Evolutionary conservation across 2,329 filamentous ascomycete species (phyloP).

Genomic region (Colletotrichum incanum): DNA sequence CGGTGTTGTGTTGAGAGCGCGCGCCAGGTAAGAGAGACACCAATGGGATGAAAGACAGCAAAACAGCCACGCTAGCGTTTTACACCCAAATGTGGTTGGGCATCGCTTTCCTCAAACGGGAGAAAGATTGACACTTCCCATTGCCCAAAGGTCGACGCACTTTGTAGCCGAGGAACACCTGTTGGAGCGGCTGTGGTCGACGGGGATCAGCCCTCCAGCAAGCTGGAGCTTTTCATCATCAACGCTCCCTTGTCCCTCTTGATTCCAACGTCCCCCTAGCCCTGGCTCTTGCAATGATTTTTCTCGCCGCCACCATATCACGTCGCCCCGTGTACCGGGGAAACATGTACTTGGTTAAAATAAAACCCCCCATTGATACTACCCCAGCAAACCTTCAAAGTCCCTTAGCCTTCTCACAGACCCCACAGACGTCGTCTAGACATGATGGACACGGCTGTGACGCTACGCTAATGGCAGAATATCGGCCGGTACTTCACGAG

Average conservation of each 20-base stretch:
- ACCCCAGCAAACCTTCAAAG: slow-evolving; percentile 19
- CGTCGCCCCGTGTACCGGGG: background rate
- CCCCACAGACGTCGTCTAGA: slow-evolving; percentile 20
- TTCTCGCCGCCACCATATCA: background rate
- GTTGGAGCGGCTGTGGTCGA: slow-evolving; percentile 38
- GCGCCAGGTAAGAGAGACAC: background rate
- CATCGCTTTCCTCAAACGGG: slow-evolving; percentile 5
- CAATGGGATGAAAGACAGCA: background rate
- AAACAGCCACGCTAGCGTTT: slow-evolving; percentile 3
- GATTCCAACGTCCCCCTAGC: background rate
- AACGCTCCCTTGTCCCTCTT: slow-evolving; percentile 4
- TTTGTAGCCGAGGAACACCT: slow-evolving; percentile 5
- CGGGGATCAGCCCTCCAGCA: slow-evolving; percentile 16
- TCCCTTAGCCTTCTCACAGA: background rate
- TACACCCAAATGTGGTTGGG: background rate
- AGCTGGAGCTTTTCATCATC: slow-evolving; percentile 7
- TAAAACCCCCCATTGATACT: slow-evolving; percentile 10
- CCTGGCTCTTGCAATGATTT: background rate
- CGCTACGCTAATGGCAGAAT: slow-evolving; percentile 10
- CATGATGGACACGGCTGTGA: background rate
- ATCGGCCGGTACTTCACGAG: slow-evolving; percentile 14
- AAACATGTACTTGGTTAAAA: background rate
- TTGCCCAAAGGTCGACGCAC: slow-evolving; percentile 10
- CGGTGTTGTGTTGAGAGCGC: background rate
- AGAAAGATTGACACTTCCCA: slow-evolving; percentile 21